Evolutionary conservation across 306 rosid species (phyloP), one percentile per base, ranked within the genome.

Genomic region (Cotoneaster glaucophyllus): DNA sequence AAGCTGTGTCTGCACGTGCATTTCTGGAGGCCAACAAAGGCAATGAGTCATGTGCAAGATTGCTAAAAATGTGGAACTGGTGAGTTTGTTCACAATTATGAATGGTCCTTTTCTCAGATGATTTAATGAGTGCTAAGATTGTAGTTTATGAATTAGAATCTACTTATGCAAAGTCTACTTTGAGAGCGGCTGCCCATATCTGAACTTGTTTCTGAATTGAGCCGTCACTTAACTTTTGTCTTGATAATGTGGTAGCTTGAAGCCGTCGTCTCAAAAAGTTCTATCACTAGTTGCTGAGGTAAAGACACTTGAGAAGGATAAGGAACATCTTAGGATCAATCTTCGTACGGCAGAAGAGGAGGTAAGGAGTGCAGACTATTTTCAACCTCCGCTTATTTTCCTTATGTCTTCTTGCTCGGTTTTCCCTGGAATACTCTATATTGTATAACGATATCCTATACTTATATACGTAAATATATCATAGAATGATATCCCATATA

Each of bases 271-370:
- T 58, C 85, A 64, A 66, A 89, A 82, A 72, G 87, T 84, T 73
- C 44, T 95, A 71, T 90, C 93, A 28, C 85, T 92, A 67, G 87
- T 84, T 84, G 89, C 93, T 32, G 84, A 86, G 73, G 76, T 84
- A 75, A 92, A 87, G 83, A 74, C 85, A 19, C 93, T 89, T 59
- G 88, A 88, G 85, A 90, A 87, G 50, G 98, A 88, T 73, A 92
- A 91, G 84, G 96, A 96, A 71, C 89, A 89, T 73, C 82, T 92
- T 57, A 87, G 81, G 83, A 82, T 78, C 67, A 96, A 96, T 86
- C 99, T 96, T 78, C 67, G 64, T 80, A 90, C 80, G 75, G 99
- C 99, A 44, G 98, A 96, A 85, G 98, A 88, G 70, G 98, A 96
- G 97, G 99, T 96, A 78, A 79, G 81, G 71, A 78, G 64, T 75